Evolutionary conservation across 129 eudicot genomes (phyloP).

Genomic region (Pseudognaphalium luteoalbum): DNA sequence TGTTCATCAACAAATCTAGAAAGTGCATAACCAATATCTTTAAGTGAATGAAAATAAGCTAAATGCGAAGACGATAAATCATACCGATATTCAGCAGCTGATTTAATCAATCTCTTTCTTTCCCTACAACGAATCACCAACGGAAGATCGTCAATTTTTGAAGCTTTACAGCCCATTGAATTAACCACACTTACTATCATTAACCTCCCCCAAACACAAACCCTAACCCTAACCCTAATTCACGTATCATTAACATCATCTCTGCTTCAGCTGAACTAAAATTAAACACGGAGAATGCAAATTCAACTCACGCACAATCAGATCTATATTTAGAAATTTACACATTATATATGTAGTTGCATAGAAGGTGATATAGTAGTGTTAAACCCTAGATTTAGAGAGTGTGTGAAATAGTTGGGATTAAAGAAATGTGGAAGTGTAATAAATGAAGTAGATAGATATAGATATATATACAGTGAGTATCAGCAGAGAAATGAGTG

Average conservation of each 20-base stretch:
- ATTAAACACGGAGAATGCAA: background rate
- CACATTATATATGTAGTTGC: constrained; percentile 16
- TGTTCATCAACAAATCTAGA: constrained; percentile 83
- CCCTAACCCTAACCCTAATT: constrained; percentile 39
- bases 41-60: constrained; percentile 65
- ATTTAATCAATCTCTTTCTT: constrained; percentile 57
- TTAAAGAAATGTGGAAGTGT: background rate
- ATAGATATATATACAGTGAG: background rate
- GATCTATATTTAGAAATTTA: constrained; percentile 26
- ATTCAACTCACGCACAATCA: constrained; percentile 15
- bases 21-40: constrained; percentile 72
- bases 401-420: constrained; percentile 12
- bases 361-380: constrained; percentile 4
- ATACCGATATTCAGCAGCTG: constrained; percentile 81
- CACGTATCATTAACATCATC: constrained; percentile 19
- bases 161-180: constrained; percentile 76
- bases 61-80: constrained; percentile 80
- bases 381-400: constrained; percentile 19
- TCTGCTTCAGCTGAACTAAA: constrained; percentile 11
- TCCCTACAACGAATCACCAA: constrained; percentile 77
- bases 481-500: constrained; percentile 7
- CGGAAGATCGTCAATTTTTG: constrained; percentile 72
- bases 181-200: constrained; percentile 4
- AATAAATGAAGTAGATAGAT: background rate
- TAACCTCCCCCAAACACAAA: constrained; percentile 23